Percentiles rank a stretch among this genome's conserved stretches.
These are phyloP conservation scores for Caloboletus firmus DNA, from an alignment of 1,284 basidiomycete genomes.

Conservation along the genomic window DNA sequence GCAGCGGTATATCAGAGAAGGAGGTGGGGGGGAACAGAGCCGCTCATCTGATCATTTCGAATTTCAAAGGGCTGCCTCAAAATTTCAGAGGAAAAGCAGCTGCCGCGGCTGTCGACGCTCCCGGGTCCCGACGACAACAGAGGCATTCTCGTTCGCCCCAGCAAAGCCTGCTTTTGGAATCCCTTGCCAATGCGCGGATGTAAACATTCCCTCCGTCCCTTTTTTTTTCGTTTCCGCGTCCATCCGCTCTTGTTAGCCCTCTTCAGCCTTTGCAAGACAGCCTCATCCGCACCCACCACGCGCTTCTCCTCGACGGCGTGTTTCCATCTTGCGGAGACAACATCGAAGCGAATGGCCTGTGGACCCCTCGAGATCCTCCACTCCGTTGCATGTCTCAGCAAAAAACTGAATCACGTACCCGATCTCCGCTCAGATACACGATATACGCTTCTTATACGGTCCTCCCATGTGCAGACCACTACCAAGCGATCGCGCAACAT, in stretches of 20 bases:
- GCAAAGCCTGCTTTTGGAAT: slow-evolving; percentile 22
- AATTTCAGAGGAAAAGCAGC: slow-evolving; percentile 23
- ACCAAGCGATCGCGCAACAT: slow-evolving; percentile 11
- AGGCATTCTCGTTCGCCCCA: slow-evolving; percentile 17
- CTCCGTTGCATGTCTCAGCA: slow-evolving; percentile 13
- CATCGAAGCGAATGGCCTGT: slow-evolving; percentile 27
- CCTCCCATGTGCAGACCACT: slow-evolving; percentile 23
- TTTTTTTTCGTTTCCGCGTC: slow-evolving; percentile 31
- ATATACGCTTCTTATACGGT: slow-evolving; percentile 7
- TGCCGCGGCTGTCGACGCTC: slow-evolving; percentile 25
- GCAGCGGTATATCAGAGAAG: background rate
- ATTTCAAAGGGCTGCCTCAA: slow-evolving; percentile 35
- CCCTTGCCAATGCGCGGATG: slow-evolving; percentile 33
- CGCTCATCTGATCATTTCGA: slow-evolving; percentile 17
- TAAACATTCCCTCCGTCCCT: slow-evolving; percentile 21
- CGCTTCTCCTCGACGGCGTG: slow-evolving; percentile 10
- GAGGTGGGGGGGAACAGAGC: no score
- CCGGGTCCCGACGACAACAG: slow-evolving; percentile 33
- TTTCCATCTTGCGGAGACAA: slow-evolving; percentile 6
- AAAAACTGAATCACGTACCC: slow-evolving; percentile 20
- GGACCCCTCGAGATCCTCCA: slow-evolving; percentile 15
- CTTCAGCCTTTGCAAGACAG: slow-evolving; percentile 6
- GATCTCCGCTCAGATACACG: slow-evolving; percentile 14
- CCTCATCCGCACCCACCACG: slow-evolving; percentile 4
- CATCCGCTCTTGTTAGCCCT: slow-evolving; percentile 15